Conservation (phyloP, 306 rosid species). For the Arachis hypogaea region DNA sequence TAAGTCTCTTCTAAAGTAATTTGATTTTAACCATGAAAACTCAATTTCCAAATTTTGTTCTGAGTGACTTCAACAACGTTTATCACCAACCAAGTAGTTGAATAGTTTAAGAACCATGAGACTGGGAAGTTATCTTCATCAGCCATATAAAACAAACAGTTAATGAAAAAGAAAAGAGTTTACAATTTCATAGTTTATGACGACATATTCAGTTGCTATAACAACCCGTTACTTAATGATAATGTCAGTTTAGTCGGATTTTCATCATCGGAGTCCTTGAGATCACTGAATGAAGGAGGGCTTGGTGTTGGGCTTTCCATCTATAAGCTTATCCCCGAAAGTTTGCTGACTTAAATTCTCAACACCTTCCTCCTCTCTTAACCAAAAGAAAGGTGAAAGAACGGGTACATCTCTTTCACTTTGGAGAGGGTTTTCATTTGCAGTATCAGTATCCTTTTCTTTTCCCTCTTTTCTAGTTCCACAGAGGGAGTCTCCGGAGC, state of each 20-base stretch:
- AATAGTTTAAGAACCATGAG: not conserved
- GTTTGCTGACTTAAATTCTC: conserved; percentile 60
- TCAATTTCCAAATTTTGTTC: not conserved
- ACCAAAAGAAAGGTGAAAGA: conserved; percentile 91
- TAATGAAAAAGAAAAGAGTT: not conserved
- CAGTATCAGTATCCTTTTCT: conserved; percentile 28
- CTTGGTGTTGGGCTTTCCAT: conserved; percentile 50
- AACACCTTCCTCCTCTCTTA: conserved; percentile 65
- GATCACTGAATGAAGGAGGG: conserved; percentile 83
- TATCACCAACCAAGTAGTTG: not conserved
- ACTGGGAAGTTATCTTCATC: not conserved
- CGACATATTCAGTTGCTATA: not conserved
- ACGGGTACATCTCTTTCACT: conserved; percentile 43
- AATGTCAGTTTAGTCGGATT: conserved; percentile 45
- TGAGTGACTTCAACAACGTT: conserved; percentile 3
- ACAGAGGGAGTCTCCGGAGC: conserved; percentile 37
- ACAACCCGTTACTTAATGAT: conserved; percentile 55
- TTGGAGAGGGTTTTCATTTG: conserved; percentile 35
- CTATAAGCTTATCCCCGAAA: conserved; percentile 45
- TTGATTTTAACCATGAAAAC: no score
- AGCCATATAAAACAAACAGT: conserved; percentile 17
- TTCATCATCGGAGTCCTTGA: conserved; percentile 80
- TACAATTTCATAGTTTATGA: conserved; percentile 3
- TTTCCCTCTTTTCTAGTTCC: conserved; percentile 44
- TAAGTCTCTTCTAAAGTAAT: not conserved